Conservation (phyloP, 2,329 filamentous ascomycete genomes). For the Elsinoe arachidis region DNA sequence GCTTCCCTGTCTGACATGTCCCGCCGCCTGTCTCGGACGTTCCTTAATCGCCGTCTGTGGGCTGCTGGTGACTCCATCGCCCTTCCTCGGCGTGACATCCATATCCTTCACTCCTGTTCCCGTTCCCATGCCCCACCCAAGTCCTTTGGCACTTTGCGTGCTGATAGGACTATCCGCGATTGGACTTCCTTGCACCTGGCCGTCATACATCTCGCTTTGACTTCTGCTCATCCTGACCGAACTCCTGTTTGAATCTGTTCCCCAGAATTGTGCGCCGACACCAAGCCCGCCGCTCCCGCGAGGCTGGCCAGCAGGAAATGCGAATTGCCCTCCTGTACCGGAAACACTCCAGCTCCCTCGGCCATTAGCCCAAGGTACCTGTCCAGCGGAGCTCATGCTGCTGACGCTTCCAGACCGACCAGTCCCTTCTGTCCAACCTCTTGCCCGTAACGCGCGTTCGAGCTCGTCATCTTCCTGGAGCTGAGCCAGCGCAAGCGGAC, state of each 20-base stretch:
- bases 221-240: constrained; percentile 8
- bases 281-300: not conserved
- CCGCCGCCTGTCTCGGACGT: not conserved
- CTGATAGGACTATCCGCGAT: constrained; percentile 11
- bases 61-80: constrained; percentile 3
- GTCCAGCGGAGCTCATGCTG: constrained; percentile 10
- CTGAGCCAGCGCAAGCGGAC: constrained; percentile 14
- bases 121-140: not conserved
- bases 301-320: not conserved
- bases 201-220: constrained; percentile 5
- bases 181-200: constrained; percentile 10
- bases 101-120: constrained; percentile 3
- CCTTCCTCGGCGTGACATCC: constrained; percentile 19
- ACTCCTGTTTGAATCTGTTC: not conserved
- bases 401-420: constrained; percentile 12
- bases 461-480: constrained; percentile 16
- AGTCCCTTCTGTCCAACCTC: constrained; percentile 11
- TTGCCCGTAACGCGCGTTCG: constrained; percentile 12
- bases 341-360: constrained; percentile 7
- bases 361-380: constrained; percentile 2
- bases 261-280: not conserved
- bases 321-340: not conserved
- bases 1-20: constrained; percentile 25
- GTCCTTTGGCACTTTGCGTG: constrained; percentile 11
- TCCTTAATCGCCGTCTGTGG: constrained; percentile 20